Base-by-base conservation (phyloP, 371 early-diverging fungal species). In the Mucor mucedo region DNA sequence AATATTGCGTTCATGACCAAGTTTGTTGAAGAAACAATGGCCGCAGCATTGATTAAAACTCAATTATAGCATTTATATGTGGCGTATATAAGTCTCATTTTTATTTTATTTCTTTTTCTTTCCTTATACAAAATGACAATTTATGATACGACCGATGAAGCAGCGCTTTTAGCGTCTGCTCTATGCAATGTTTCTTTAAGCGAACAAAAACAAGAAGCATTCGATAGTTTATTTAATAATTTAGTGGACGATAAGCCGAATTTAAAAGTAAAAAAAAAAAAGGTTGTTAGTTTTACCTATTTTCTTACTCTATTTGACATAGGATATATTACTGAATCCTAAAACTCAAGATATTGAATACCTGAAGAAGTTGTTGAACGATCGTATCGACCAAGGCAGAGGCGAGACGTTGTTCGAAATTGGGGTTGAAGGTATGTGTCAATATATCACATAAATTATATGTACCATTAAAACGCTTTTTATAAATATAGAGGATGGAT, bases 391-490 rank as follows among this genome's bases (percentile, higher is more conserved):
- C 16, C 83, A 86, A 52, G 91, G 89, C 1, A 73, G 78, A 42
- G 95, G 95, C 21, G 94, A 95, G 76, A 76, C 87, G 0, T 65
- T 94, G 11, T 80, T 92, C 50, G 94, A 92, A 69, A 70, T 94
- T 47, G 94, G 94, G 3, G 38, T 85, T 8, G 91, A 94, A 74
- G 92, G 92, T 89, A 83, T 35, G 16, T 38, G 16, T 39, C 10
- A 32, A 8, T 14, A 8, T 45, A 32, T 13, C n/a, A 42, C 44
- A 11, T 3, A 30, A 10, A 30, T 50, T 11, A 30, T 21, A 21
- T 21, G 21, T 21, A 21, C 21, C 21, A 21, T 21, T 21, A 21
- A 21, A 21, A 21, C 21, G 35, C 39, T 48, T 44, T 50, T 2
- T 16, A 29, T 47, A 38, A 4, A 1, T n/a, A 35, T 54, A 84